Conservation (phyloP, 2,329 filamentous ascomycete genomes). For the Reticulascus tulasneorum region DNA sequence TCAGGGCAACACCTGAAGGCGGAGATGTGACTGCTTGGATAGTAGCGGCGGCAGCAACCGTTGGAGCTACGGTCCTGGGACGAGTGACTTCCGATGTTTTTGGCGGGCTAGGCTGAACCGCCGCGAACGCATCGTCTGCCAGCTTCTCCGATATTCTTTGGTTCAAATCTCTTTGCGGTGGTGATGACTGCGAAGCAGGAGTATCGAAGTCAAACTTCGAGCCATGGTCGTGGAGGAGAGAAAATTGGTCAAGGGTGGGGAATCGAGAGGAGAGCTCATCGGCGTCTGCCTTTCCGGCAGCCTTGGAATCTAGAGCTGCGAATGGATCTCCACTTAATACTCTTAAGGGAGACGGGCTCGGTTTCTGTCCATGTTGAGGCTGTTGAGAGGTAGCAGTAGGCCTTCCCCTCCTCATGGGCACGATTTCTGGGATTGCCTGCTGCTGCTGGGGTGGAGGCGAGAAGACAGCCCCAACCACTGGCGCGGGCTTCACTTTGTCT, state of each 20-base stretch:
- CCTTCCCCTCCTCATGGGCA: constrained; percentile 87
- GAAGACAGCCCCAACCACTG: constrained; percentile 75
- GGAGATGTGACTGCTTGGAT: constrained; percentile 16
- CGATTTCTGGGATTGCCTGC: constrained; percentile 78
- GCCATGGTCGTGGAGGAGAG: constrained; percentile 79
- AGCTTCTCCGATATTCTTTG: constrained; percentile 71
- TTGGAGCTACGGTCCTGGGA: constrained; percentile 15
- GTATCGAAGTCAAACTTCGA: constrained; percentile 79
- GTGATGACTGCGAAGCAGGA: constrained; percentile 40
- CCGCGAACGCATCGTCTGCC: constrained; percentile 78
- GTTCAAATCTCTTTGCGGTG: constrained; percentile 53
- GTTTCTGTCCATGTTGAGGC: constrained; percentile 45
- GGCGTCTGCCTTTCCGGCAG: constrained; percentile 43
- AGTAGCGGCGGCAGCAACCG: constrained; percentile 24
- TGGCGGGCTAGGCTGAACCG: constrained; percentile 4
- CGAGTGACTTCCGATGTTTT: constrained; percentile 6
- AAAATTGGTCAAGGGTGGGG: constrained; percentile 89
- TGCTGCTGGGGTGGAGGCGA: constrained; percentile 69
- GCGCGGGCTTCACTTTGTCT: constrained; percentile 49
- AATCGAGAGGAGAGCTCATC: constrained; percentile 86
- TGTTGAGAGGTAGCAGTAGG: constrained; percentile 43
- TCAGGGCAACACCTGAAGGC: constrained; percentile 21
- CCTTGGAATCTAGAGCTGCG: constrained; percentile 74
- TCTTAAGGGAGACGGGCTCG: constrained; percentile 65
- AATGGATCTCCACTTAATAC: constrained; percentile 79